Evolutionary conservation across 176 grass and related monocot species (phyloP), one percentile per base, ranked within the genome.

Genomic region (Aegilops speltoides): DNA sequence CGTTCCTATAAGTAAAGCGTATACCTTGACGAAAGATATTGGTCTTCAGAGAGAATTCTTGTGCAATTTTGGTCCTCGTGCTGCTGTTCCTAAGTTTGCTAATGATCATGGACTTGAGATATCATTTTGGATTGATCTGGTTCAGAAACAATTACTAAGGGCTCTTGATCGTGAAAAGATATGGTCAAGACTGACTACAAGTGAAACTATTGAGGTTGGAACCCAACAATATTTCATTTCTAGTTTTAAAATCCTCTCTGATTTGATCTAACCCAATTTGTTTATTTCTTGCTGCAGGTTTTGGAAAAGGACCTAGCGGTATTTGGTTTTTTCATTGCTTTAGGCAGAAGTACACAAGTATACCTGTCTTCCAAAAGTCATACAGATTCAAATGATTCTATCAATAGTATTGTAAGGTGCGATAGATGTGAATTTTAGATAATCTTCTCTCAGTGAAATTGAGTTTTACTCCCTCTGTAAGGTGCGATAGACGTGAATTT

Each of bases 281-380:
- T 90, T 77, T 87, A 7, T 26, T 72, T 76, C 85, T 90, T 85
- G 59, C 50, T 92, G 74, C 84, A 99, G 97, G 90, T 99, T 82
- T 80, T 99, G 89, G 97, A 99, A 85, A 99, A 96, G 73, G 97
- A 99, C 91, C 84, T 99, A 86, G 92, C 92, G 10, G 96, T 99
- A 67, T 99, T 99, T 91, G 97, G 97, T 10, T 99, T 99, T 90
- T 99, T 99, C 93, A 96, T 99, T 87, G 94, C 97, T 59, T 94
- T 99, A 66, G 97, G 92, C 80, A 99, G 92, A 91, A 93, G 92
- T 34, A 96, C 90, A 37, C 97, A 99, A 82, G 80, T 92, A 33
- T 96, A 96, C 85, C 88, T 99, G 64, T 96, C 92, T 75, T 93
- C 83, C 82, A 96, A 93, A 85, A 45, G 62, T 91, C 68, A 94